phyloP scores from a whole-genome alignment of 768 basidiomycete genomes.

The Harrya chromipes region DNA sequence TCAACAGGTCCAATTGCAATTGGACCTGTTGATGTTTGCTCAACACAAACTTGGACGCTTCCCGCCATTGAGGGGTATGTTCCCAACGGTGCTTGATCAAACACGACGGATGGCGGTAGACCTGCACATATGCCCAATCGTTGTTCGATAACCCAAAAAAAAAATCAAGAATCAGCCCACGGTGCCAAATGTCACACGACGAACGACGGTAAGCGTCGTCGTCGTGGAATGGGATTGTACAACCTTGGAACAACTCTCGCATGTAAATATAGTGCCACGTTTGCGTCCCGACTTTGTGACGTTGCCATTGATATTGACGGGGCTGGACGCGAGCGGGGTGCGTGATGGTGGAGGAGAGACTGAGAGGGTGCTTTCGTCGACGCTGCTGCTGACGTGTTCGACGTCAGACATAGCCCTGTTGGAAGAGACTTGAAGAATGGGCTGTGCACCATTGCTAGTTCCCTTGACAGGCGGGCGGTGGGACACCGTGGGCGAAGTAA shows the following conservation, averaged over 20 bases:
- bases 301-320: neutral
- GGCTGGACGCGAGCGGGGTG: constrained; percentile 1
- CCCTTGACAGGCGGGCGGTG: constrained; percentile 6
- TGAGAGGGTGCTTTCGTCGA: constrained; percentile 17
- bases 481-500: constrained; percentile 38
- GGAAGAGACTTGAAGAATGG: neutral
- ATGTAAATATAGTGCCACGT: constrained; percentile 82
- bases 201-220: too few species aligned
- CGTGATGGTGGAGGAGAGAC: constrained; percentile 9
- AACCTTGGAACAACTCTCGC: constrained; percentile 95
- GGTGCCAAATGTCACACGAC: too few species aligned
- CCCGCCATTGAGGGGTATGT: constrained; percentile 94
- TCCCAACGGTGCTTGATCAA: constrained; percentile 99
- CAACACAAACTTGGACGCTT: constrained; percentile 84
- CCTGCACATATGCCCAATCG: constrained; percentile 36
- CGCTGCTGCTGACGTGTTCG: constrained; percentile 3
- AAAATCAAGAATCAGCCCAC: too few species aligned
- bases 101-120: constrained; percentile 91
- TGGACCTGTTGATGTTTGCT: constrained; percentile 98
- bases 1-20: too few species aligned
- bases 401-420: constrained; percentile 3
- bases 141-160: too few species aligned
- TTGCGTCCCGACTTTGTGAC: constrained; percentile 56
- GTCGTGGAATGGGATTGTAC: neutral
- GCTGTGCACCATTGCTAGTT: constrained; percentile 4